A percentile compares a stretch with the other conserved stretches of the same genome.
These are phyloP conservation scores for Paecilomyces formosus DNA, from an alignment of 2,329 filamentous ascomycete species.

Conservation along the genomic window DNA sequence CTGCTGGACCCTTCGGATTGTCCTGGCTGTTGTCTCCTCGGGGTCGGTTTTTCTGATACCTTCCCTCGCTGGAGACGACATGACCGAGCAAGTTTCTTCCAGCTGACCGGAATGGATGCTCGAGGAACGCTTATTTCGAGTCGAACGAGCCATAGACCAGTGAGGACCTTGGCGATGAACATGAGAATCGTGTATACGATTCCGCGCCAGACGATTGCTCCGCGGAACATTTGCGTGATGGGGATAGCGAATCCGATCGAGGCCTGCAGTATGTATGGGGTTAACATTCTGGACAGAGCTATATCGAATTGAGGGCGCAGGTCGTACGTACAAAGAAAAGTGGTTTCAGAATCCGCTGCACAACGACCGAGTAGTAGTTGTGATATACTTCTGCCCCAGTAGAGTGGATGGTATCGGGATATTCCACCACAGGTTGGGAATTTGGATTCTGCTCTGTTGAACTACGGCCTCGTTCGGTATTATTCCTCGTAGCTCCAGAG, in stretches of 20 bases:
- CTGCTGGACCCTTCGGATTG: neutral
- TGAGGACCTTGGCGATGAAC: slow-evolving; percentile 53
- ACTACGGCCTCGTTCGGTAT: neutral
- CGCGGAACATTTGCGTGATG: slow-evolving; percentile 60
- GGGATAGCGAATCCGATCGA: slow-evolving; percentile 73
- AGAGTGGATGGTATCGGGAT: neutral
- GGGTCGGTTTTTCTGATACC: neutral
- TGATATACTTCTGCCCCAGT: slow-evolving; percentile 33
- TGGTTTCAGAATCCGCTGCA: slow-evolving; percentile 54
- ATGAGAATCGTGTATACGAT: slow-evolving; percentile 66
- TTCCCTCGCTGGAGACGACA: neutral
- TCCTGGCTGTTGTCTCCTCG: neutral
- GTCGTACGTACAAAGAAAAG: slow-evolving; percentile 62
- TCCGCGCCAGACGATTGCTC: slow-evolving; percentile 61
- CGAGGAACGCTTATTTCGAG: slow-evolving; percentile 10
- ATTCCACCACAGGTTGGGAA: no score
- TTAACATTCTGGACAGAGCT: neutral
- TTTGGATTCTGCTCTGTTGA: neutral
- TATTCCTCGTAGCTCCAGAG: neutral
- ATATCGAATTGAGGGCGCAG: neutral
- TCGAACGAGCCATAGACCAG: slow-evolving; percentile 52
- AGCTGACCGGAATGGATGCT: slow-evolving; percentile 1
- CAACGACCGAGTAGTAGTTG: slow-evolving; percentile 38
- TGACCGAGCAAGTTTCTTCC: neutral
- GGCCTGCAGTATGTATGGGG: slow-evolving; percentile 18